Evolutionary conservation across 1,284 basidiomycete genomes (phyloP).

Genomic region (Albatrellus sp.): DNA sequence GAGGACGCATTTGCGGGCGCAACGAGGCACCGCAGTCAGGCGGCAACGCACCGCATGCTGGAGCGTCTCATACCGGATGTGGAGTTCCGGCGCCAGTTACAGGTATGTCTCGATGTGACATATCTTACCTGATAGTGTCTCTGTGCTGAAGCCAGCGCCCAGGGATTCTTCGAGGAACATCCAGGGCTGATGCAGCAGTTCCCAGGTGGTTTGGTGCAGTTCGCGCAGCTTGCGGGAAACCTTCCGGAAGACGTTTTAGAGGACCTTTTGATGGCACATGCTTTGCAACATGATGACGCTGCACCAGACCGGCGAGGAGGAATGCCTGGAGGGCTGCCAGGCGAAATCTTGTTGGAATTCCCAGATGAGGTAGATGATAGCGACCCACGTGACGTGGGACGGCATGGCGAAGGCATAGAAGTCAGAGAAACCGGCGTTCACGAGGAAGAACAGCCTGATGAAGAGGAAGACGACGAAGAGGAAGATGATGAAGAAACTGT

Average conservation of each 20-base stretch:
- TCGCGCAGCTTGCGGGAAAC: slow-evolving; percentile 45
- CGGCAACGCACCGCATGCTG: slow-evolving; percentile 33
- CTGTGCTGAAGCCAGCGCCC: not conserved
- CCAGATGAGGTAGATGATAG: slow-evolving; percentile 17
- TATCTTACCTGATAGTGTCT: not conserved
- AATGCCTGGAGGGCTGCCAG: slow-evolving; percentile 19
- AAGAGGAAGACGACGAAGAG: slow-evolving; percentile 25
- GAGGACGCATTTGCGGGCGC: slow-evolving; percentile 35
- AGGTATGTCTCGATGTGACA: slow-evolving; percentile 23
- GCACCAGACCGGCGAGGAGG: slow-evolving; percentile 14
- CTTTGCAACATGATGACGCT: slow-evolving; percentile 14
- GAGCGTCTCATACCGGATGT: slow-evolving; percentile 46
- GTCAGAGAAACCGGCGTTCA: slow-evolving; percentile 13
- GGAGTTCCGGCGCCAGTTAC: slow-evolving; percentile 39
- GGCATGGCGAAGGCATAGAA: slow-evolving; percentile 12
- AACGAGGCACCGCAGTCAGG: slow-evolving; percentile 28
- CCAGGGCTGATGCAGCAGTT: slow-evolving; percentile 40
- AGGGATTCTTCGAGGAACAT: slow-evolving; percentile 42
- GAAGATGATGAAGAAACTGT: slow-evolving; percentile 1
- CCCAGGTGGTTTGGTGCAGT: slow-evolving; percentile 51
- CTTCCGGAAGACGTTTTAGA: slow-evolving; percentile 47
- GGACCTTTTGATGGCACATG: slow-evolving; percentile 37
- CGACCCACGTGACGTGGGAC: slow-evolving; percentile 7
- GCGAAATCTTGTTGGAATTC: slow-evolving; percentile 14
- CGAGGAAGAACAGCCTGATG: slow-evolving; percentile 18